Evolutionary conservation across 2,329 filamentous ascomycete species (phyloP), one percentile per base, ranked within the genome.

Genomic region (Penicillium sp.): DNA sequence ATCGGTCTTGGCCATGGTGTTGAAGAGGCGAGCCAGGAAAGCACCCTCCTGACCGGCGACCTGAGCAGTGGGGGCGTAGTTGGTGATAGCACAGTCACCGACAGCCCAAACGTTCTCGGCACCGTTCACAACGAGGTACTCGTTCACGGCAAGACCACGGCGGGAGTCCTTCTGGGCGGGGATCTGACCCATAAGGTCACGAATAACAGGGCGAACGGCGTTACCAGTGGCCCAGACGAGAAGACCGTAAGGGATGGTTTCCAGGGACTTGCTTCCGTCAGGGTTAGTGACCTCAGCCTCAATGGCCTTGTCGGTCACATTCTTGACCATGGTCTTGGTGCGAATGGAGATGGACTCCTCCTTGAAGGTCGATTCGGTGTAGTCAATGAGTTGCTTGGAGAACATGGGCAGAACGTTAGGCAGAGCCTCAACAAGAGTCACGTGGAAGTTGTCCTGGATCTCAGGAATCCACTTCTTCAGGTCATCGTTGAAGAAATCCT

Each of bases 321-420:
- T 93, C 85, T 98, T 98, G 75, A 99, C 95, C 88, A 96, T 96
- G 65, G 95, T 98, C 86, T 98, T 98, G 69, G 95, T 96, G 78
- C 91, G 90, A 79, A 99, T 96, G 68, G 91, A 88, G 73, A 99
- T 99, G 73, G 92, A 93, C 79, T 99, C 95, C 82, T 99, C 95
- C 80, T 96, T 95, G 82, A 99, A 96, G 47, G 93, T 97, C 78
- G 93, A 93, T 81, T 99, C 95, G 68, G 95, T 99, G 84, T 99
- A 99, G 72, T 99, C 95, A 73, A 99, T 98, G 71, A 99, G 84
- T 78, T 96, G 92, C 85, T 98, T 98, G 75, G 91, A 96, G 84
- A 99, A 99, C 84, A 93, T 96, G 70, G 95, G 95, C 64, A 99
- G 85, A 52, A 82, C 93, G 76, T 96, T 97, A 68, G 95, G 95